Evolutionary conservation across 108 stramenopile species (phyloP).

Genomic region (Tribonema minus): DNA sequence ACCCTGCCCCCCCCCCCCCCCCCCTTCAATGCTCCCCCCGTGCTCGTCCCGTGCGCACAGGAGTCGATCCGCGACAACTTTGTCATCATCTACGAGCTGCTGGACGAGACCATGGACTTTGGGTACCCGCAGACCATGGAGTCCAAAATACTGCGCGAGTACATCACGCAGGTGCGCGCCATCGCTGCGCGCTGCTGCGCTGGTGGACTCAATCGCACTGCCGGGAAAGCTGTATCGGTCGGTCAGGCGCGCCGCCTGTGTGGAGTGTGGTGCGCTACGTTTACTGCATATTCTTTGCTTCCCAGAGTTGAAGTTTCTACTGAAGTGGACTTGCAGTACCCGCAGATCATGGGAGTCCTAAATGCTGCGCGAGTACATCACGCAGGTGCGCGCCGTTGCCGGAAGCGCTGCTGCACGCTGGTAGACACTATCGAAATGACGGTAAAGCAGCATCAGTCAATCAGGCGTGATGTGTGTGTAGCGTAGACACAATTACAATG

Average conservation of each 20-base stretch:
- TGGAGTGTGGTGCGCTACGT: neutral
- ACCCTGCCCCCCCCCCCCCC: too few species aligned
- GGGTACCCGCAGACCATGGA: slow-evolving; percentile 86
- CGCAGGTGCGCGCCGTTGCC: too few species aligned
- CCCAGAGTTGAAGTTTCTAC: neutral
- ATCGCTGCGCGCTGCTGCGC: too few species aligned
- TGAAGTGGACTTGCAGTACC: slow-evolving; percentile 97
- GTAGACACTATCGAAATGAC: too few species aligned
- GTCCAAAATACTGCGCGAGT: slow-evolving; percentile 73
- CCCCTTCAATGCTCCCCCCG: too few species aligned
- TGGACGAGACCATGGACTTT: slow-evolving; percentile 99
- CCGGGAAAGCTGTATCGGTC: too few species aligned
- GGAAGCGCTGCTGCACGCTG: too few species aligned
- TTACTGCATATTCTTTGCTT: neutral
- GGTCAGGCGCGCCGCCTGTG: neutral
- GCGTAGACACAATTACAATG: too few species aligned
- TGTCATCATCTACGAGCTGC: slow-evolving; percentile 95
- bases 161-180: slow-evolving; percentile 85
- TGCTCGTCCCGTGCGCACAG: too few species aligned
- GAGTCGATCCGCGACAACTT: slow-evolving; percentile 99
- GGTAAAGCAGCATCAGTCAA: too few species aligned
- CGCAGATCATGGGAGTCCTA: slow-evolving; percentile 71
- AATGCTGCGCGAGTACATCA: slow-evolving; percentile 86
- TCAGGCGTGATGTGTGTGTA: neutral
- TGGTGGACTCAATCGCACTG: too few species aligned